A percentile compares a stretch with the other conserved stretches of the same genome.
These are phyloP conservation scores for Myxozyma geophila DNA, from an alignment of 805 yeast genomes.

Conservation along the genomic window DNA sequence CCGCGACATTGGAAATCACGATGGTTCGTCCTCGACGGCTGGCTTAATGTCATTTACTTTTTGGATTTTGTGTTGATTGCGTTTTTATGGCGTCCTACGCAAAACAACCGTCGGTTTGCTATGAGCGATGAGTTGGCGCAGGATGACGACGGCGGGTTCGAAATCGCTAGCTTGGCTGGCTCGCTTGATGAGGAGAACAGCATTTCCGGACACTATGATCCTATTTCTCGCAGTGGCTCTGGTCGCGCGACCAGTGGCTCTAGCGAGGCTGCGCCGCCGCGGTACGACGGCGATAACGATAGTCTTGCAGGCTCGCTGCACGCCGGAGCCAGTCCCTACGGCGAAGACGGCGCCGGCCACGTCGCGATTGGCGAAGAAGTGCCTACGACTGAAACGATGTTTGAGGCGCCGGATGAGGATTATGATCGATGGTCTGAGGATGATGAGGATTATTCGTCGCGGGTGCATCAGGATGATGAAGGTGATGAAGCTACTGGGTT, in stretches of 20 bases:
- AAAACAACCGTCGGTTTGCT: slow-evolving; percentile 91
- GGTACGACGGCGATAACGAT: slow-evolving; percentile 21
- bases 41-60: slow-evolving; percentile 91
- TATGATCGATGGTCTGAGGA: slow-evolving; percentile 38
- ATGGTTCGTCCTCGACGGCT: slow-evolving; percentile 86
- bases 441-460: slow-evolving; percentile 22
- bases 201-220: slow-evolving; percentile 11
- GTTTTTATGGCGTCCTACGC: slow-evolving; percentile 97
- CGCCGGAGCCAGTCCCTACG: slow-evolving; percentile 14
- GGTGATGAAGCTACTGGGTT: slow-evolving; percentile 5
- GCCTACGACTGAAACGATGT: slow-evolving; percentile 28
- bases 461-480: neutral
- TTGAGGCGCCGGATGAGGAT: slow-evolving; percentile 36
- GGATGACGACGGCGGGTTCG: slow-evolving; percentile 73
- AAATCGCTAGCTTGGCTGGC: slow-evolving; percentile 50
- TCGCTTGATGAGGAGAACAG: slow-evolving; percentile 33
- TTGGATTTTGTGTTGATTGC: slow-evolving; percentile 81
- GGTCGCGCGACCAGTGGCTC: neutral
- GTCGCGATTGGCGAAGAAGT: neutral
- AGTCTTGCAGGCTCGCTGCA: slow-evolving; percentile 30
- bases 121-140: slow-evolving; percentile 87
- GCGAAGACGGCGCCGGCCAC: slow-evolving; percentile 7
- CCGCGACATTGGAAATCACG: slow-evolving; percentile 92
- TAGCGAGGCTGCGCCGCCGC: slow-evolving; percentile 1
- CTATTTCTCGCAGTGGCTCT: slow-evolving; percentile 12